phyloP scores from a whole-genome alignment of 1,284 basidiomycete genomes.

The Trametes hirsuta region DNA sequence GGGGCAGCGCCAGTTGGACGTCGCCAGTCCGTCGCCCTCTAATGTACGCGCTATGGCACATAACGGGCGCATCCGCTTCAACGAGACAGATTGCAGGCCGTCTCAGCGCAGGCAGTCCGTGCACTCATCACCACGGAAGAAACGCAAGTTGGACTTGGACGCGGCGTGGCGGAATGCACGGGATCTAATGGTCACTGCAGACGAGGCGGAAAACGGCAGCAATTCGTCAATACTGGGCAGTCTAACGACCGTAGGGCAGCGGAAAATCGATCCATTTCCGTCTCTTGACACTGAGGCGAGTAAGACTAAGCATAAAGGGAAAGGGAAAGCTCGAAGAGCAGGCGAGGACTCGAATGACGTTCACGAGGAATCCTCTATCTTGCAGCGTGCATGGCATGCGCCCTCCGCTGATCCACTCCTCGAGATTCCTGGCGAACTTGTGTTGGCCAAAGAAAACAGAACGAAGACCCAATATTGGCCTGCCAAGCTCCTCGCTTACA shows the following conservation, averaged over 20 bases:
- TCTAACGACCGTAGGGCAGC: not conserved
- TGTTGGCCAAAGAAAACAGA: slow-evolving; percentile 54
- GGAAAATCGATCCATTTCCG: slow-evolving; percentile 26
- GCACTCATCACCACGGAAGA: slow-evolving; percentile 32
- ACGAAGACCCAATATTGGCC: slow-evolving; percentile 60
- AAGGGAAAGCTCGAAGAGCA: slow-evolving; percentile 5
- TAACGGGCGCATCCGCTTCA: slow-evolving; percentile 34
- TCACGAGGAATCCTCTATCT: slow-evolving; percentile 14
- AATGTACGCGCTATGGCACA: slow-evolving; percentile 32
- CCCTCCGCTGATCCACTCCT: slow-evolving; percentile 51
- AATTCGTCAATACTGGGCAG: slow-evolving; percentile 18
- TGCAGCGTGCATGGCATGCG: slow-evolving; percentile 36
- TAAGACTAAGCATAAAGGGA: slow-evolving; percentile 7
- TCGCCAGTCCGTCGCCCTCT: slow-evolving; percentile 26
- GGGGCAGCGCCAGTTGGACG: slow-evolving; percentile 8
- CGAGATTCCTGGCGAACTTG: slow-evolving; percentile 65
- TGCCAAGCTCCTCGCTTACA: slow-evolving; percentile 57
- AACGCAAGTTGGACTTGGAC: slow-evolving; percentile 34
- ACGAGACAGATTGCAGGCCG: slow-evolving; percentile 27
- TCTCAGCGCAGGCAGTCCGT: not conserved
- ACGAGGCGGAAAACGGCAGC: slow-evolving; percentile 36
- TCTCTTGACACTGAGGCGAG: slow-evolving; percentile 15
- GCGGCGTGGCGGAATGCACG: slow-evolving; percentile 37
- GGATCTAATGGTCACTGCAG: slow-evolving; percentile 34
- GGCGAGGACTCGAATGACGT: slow-evolving; percentile 4